These are phyloP conservation scores for Aspergillus texensis DNA, from an alignment of 2,329 filamentous ascomycete genomes.

Conservation along the genomic window DNA sequence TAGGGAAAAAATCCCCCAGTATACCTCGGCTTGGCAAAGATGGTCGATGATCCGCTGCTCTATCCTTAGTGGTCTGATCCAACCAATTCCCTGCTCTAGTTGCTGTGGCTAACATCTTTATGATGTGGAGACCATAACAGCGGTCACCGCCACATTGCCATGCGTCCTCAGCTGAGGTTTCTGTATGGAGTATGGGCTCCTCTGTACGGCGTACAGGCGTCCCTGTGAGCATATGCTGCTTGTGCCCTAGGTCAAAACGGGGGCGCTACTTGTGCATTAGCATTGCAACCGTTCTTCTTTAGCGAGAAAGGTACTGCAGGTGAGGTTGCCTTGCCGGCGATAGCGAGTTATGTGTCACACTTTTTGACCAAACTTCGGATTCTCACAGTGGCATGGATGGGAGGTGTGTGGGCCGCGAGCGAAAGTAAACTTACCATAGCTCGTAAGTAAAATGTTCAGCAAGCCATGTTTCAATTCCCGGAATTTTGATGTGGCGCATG, in stretches of 20 bases:
- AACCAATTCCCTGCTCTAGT: not conserved
- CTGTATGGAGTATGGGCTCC: not conserved
- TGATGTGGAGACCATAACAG: not conserved
- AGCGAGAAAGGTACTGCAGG: slow-evolving; percentile 20
- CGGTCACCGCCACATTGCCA: slow-evolving; percentile 6
- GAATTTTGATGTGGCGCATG: slow-evolving; percentile 4
- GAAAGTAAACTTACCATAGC: not conserved
- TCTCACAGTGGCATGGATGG: slow-evolving; percentile 4
- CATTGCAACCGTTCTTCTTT: slow-evolving; percentile 12
- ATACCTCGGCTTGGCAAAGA: not conserved
- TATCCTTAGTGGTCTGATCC: not conserved
- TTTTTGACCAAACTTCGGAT: slow-evolving; percentile 5
- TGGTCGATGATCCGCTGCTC: not conserved
- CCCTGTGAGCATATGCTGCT: slow-evolving; percentile 1
- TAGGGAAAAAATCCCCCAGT: not conserved
- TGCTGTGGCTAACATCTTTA: slow-evolving; percentile 2
- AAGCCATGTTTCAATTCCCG: not conserved
- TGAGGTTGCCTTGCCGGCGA: slow-evolving; percentile 21
- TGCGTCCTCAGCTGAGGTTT: slow-evolving; percentile 3
- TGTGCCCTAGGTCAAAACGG: slow-evolving; percentile 7
- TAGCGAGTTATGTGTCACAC: slow-evolving; percentile 21
- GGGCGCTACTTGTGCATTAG: slow-evolving; percentile 22
- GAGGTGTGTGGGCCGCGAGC: not conserved
- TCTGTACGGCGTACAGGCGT: not conserved
- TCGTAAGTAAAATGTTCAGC: not conserved